These are phyloP conservation scores for Ophiostoma sp. DNA, from an alignment of 2,329 filamentous ascomycete genomes.

Conservation along the genomic window DNA sequence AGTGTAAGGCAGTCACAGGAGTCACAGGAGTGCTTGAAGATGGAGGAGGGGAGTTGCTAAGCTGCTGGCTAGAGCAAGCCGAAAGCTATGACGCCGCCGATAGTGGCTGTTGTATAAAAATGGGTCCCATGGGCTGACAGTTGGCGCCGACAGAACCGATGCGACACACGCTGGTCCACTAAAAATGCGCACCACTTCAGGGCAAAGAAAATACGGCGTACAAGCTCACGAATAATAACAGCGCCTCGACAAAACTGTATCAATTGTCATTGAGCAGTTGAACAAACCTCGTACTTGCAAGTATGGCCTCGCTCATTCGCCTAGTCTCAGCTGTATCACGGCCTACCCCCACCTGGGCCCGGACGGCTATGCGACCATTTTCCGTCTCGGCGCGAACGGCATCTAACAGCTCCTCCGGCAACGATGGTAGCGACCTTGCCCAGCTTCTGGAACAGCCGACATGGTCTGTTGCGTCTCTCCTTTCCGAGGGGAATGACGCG, in stretches of 20 bases:
- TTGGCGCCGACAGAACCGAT: slow-evolving; percentile 7
- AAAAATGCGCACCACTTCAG: background rate
- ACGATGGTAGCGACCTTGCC: background rate
- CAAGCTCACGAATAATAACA: background rate
- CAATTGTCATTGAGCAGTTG: background rate
- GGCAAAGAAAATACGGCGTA: background rate
- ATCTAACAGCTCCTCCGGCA: background rate
- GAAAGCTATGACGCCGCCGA: slow-evolving; percentile 18
- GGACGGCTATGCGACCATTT: background rate
- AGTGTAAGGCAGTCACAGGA: background rate
- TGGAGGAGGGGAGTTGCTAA: slow-evolving; percentile 2
- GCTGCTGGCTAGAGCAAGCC: background rate
- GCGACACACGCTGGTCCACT: background rate
- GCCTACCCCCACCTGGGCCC: background rate
- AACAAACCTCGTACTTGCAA: too few species aligned
- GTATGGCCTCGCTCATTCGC: background rate
- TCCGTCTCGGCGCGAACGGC: background rate
- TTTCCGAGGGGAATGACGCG: slow-evolving; percentile 33
- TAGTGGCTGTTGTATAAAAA: slow-evolving; percentile 4
- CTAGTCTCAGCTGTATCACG: background rate
- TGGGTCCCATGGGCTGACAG: background rate
- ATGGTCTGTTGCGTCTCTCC: slow-evolving; percentile 77
- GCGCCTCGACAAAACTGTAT: background rate
- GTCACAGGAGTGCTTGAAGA: slow-evolving; percentile 8
- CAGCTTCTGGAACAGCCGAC: slow-evolving; percentile 48